Conservation (phyloP, 2,329 filamentous ascomycete genomes). For the Verticillium nonalfalfae region DNA sequence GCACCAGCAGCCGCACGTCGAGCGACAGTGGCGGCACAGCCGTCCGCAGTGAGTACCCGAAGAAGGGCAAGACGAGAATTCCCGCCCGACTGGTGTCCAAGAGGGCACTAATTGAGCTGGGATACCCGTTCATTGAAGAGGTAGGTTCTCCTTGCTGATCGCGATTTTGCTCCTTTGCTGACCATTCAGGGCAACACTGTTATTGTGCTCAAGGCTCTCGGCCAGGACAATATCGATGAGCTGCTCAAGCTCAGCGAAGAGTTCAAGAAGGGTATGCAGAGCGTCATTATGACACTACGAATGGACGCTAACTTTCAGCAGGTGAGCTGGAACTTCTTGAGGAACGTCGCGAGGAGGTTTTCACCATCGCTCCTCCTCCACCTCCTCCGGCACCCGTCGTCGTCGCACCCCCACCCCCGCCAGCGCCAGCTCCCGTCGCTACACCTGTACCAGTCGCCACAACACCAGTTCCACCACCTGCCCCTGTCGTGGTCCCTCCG, state of each 20-base stretch:
- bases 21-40: conserved; percentile 44
- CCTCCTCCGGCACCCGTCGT: background rate
- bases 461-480: conserved; percentile 13
- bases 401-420: background rate
- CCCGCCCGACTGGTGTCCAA: conserved; percentile 75
- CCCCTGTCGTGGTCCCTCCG: conserved; percentile 14
- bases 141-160: conserved; percentile 36
- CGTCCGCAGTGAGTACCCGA: conserved; percentile 60
- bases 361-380: conserved; percentile 19
- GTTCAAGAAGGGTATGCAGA: conserved; percentile 53
- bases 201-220: conserved; percentile 76
- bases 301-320: conserved; percentile 11
- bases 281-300: background rate
- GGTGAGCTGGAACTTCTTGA: conserved; percentile 41
- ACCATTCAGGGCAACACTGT: conserved; percentile 64
- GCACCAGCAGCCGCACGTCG: conserved; percentile 34
- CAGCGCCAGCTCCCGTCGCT: background rate
- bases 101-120: conserved; percentile 73
- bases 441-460: conserved; percentile 5
- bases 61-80: conserved; percentile 86
- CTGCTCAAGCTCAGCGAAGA: conserved; percentile 77
- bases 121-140: conserved; percentile 84
- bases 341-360: conserved; percentile 39
- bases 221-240: conserved; percentile 87
- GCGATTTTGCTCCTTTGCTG: conserved; percentile 31